These are phyloP conservation scores for Crataegus laevigata DNA, from an alignment of 306 rosid genomes.

Conservation along the genomic window DNA sequence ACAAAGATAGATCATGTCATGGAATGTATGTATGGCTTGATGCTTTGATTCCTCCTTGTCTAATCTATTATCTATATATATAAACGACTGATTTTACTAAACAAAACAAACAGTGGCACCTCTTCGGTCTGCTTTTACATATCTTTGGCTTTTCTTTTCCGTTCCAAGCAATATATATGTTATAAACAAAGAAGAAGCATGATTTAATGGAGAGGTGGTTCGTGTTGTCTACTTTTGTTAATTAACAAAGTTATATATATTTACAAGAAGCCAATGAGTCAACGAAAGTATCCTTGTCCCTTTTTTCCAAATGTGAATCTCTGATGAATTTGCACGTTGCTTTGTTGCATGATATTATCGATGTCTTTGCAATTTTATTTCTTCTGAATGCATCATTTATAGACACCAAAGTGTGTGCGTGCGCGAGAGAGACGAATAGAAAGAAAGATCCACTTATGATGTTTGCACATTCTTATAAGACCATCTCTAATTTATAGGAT, in stretches of 20 bases:
- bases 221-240: neutral
- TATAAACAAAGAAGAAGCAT: neutral
- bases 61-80: neutral
- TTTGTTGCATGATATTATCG: constrained; percentile 1
- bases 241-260: neutral
- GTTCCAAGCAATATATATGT: neutral
- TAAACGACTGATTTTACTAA: neutral
- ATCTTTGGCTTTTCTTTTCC: neutral
- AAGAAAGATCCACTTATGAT: neutral
- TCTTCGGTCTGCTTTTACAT: neutral
- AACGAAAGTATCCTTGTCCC: neutral
- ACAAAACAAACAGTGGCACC: neutral
- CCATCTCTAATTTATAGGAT: too few species aligned
- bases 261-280: constrained; percentile 26
- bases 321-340: neutral
- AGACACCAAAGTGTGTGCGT: neutral
- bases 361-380: neutral
- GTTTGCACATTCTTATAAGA: neutral
- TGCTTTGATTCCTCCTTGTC: neutral
- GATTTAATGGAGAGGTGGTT: neutral
- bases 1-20: neutral
- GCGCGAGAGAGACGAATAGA: neutral
- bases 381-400: neutral
- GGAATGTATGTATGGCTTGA: neutral
- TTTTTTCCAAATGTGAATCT: neutral